phyloP scores from a whole-genome alignment of 1,139 yeast species.

The Diutina rugosa region DNA sequence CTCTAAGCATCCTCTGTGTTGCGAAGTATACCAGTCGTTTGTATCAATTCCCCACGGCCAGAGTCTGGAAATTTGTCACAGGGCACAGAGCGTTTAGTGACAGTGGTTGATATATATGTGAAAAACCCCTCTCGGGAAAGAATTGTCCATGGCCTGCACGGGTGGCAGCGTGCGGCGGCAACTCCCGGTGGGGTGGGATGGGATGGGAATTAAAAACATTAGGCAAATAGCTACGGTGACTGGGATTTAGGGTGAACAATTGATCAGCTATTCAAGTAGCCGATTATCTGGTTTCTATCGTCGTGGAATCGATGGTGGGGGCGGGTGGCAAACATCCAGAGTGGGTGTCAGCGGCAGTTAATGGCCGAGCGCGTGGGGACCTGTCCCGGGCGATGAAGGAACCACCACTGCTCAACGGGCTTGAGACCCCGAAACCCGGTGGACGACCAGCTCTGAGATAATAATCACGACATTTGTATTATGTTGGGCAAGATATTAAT shows the following conservation, averaged over 20 bases:
- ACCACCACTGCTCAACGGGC: neutral
- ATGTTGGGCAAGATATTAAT: too few relatives aligned
- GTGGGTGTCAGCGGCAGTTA: neutral
- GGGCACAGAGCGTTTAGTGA: neutral
- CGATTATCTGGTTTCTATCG: too few relatives aligned
- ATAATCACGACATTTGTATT: too few relatives aligned
- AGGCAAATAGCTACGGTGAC: neutral
- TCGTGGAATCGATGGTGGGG: too few relatives aligned
- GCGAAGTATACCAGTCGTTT: neutral
- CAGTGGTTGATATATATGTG: neutral
- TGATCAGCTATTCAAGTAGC: too few relatives aligned
- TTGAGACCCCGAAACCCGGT: neutral
- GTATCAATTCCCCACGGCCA: neutral
- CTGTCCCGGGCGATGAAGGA: neutral
- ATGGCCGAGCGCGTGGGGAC: neutral
- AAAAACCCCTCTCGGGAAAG: neutral
- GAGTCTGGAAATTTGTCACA: neutral
- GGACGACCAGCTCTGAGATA: too few relatives aligned
- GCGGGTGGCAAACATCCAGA: too few relatives aligned
- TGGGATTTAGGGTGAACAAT: neutral
- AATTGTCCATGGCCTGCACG: neutral
- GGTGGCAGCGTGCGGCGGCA: neutral
- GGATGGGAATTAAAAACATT: neutral
- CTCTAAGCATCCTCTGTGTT: slow-evolving; percentile 1
- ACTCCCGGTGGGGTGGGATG: neutral